Conservation (phyloP, 2,329 filamentous ascomycete genomes). For the Dactylonectria macrodidyma region DNA sequence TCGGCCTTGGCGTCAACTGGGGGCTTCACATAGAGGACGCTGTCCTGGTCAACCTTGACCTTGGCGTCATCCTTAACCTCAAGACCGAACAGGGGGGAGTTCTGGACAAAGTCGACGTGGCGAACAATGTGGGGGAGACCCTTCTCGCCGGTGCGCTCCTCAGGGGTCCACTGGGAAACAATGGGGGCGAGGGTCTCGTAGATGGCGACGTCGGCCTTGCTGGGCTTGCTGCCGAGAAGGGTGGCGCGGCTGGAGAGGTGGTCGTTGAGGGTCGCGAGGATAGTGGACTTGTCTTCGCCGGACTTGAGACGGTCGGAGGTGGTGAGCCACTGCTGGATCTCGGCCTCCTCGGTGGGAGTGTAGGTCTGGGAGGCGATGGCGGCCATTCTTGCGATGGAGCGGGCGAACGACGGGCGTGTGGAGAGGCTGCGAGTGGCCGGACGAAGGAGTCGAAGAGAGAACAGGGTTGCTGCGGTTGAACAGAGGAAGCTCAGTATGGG, state of each 20-base stretch:
- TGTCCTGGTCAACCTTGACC: constrained; percentile 82
- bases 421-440: constrained; percentile 53
- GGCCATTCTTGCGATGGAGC: constrained; percentile 69
- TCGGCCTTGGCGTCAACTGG: constrained; percentile 93
- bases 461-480: constrained; percentile 52
- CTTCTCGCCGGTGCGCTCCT: constrained; percentile 90
- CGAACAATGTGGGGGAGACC: constrained; percentile 94
- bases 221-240: constrained; percentile 90
- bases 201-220: constrained; percentile 86
- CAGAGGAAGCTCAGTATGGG: constrained; percentile 46
- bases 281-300: constrained; percentile 73
- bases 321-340: constrained; percentile 91
- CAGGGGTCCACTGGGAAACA: constrained; percentile 84
- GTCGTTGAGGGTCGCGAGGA: constrained; percentile 85
- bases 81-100: constrained; percentile 82
- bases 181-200: constrained; percentile 84
- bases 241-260: constrained; percentile 92
- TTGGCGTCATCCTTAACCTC: constrained; percentile 81
- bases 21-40: constrained; percentile 89
- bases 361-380: constrained; percentile 79
- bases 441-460: constrained; percentile 58
- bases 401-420: constrained; percentile 52
- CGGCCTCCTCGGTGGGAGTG: constrained; percentile 83
- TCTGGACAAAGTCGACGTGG: constrained; percentile 95
- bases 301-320: constrained; percentile 77